phyloP scores from a whole-genome alignment of 495 filamentous ascomycete species.

The Bryoglossum gracile region DNA sequence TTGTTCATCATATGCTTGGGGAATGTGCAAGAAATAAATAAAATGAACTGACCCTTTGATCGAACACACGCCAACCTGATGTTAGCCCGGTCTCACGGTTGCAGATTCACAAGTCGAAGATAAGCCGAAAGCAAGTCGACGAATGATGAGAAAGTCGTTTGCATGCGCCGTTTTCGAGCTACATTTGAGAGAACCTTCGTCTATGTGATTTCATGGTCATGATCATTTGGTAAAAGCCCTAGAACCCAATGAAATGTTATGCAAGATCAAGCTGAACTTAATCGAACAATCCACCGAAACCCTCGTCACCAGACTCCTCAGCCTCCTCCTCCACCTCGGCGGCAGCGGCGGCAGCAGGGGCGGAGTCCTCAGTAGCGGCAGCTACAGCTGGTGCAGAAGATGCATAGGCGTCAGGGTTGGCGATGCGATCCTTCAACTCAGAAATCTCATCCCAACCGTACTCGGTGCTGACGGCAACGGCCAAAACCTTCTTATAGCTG shows the following conservation, averaged over 20 bases:
- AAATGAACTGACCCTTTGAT: constrained; percentile 36
- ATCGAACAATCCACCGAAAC: constrained; percentile 65
- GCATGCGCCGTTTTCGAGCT: constrained; percentile 9
- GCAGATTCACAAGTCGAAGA: neutral
- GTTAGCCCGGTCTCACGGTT: neutral
- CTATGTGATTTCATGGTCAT: constrained; percentile 20
- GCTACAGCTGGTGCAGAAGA: constrained; percentile 50
- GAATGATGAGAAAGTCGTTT: constrained; percentile 1
- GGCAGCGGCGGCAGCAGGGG: constrained; percentile 42
- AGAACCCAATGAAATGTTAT: constrained; percentile 14
- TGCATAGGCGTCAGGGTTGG: constrained; percentile 94
- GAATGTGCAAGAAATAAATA: constrained; percentile 7
- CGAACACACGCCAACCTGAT: neutral
- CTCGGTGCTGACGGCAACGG: constrained; percentile 85
- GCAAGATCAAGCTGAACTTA: constrained; percentile 24
- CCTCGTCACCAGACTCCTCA: constrained; percentile 51
- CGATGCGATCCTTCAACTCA: constrained; percentile 96
- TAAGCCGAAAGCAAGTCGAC: too few relatives aligned
- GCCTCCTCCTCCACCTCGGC: constrained; percentile 53
- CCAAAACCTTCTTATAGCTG: constrained; percentile 92
- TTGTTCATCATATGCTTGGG: constrained; percentile 42
- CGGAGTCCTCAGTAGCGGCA: constrained; percentile 39
- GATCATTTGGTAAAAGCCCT: constrained; percentile 12
- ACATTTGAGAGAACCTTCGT: constrained; percentile 22
- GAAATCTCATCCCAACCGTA: constrained; percentile 94